Evolutionary conservation across 1,284 basidiomycete species (phyloP), one percentile per base, ranked within the genome.

Genomic region (Fomitopsis palustris): DNA sequence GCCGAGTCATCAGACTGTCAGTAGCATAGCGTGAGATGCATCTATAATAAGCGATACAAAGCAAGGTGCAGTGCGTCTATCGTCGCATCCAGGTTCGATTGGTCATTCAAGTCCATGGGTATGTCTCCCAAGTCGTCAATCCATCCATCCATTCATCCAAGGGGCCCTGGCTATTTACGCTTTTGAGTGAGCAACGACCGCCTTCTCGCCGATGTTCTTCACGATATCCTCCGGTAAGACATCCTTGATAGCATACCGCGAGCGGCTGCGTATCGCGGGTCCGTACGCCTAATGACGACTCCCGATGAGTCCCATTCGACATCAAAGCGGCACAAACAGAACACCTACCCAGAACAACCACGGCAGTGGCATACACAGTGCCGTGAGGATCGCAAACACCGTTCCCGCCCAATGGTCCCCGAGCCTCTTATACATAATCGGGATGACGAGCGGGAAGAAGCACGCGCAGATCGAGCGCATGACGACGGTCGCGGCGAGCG

Each of bases 401-500:
- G 80, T 83, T 70, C 83, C 80, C 2, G 84, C 87, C 87, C 88
- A 89, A 61, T 83, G 74, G 52, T 86, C 82, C 9, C 87, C 87
- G 16, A 90, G 77, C 5, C 72, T 73, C 8, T 70, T 67, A 69
- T 86, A 88, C 78, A 89, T 81, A 41, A 78, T 65, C 0, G 81
- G 78, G 35, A 79, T 83, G 69, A 88, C 82, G 7, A 87, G 72
- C 10, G 86, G 86, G 72, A 88, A 88, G 3, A 81, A 75, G 1
- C 83, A 84, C 3, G 86, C 90, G 55, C 87, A 80, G 2, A 82
- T 71, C 2, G 83, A 86, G 42, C 90, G 82, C 39, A 87, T 69
- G 27, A 93, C 82, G 27, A 90, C 84, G 23, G 87, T 88, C 35
- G 88, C 82, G 0, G 89, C 87, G 35, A 89, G 77, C 3, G 87